Percentiles rank a stretch among this genome's conserved stretches.
Conservation (phyloP, 2,329 filamentous ascomycete genomes). For the Ramularia endophylla region DNA sequence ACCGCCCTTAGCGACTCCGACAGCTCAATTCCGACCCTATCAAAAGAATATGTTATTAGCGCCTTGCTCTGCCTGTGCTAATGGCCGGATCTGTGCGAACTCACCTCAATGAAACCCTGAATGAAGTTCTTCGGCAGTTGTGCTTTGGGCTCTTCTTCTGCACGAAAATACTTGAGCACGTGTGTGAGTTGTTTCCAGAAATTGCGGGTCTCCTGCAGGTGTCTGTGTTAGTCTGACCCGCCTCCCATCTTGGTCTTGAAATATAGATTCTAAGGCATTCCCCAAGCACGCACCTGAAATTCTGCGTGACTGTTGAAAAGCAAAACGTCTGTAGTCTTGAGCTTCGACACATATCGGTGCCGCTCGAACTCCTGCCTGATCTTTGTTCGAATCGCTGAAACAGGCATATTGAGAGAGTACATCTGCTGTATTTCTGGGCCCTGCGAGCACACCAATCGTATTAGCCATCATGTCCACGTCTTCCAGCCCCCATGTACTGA, state of each 20-base stretch:
- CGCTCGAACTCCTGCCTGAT: conserved; percentile 96
- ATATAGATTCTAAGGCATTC: no score
- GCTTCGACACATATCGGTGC: conserved; percentile 86
- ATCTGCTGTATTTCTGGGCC: conserved; percentile 95
- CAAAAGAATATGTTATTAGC: conserved; percentile 6
- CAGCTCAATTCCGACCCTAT: conserved; percentile 23
- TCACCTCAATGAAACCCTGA: conserved; percentile 87
- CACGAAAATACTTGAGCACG: conserved; percentile 93
- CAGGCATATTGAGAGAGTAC: conserved; percentile 88
- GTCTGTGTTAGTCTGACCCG: background rate
- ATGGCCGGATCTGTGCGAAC: conserved; percentile 26
- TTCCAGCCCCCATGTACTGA: background rate
- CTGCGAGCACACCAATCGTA: conserved; percentile 44
- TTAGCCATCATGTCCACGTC: background rate
- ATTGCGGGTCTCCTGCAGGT: conserved; percentile 84
- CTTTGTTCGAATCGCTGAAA: conserved; percentile 83
- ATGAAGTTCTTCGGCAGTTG: conserved; percentile 87
- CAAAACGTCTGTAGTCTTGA: conserved; percentile 81
- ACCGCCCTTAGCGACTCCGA: background rate
- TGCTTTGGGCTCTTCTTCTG: conserved; percentile 71
- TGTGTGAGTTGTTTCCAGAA: conserved; percentile 98
- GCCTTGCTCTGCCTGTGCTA: background rate
- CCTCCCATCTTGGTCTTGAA: no score
- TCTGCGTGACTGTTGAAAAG: conserved; percentile 88
- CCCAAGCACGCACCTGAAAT: conserved; percentile 76